A percentile compares a stretch with the other conserved stretches of the same genome.
phyloP scores from a whole-genome alignment of 495 filamentous ascomycete genomes.

The Clohesyomyces aquaticus region DNA sequence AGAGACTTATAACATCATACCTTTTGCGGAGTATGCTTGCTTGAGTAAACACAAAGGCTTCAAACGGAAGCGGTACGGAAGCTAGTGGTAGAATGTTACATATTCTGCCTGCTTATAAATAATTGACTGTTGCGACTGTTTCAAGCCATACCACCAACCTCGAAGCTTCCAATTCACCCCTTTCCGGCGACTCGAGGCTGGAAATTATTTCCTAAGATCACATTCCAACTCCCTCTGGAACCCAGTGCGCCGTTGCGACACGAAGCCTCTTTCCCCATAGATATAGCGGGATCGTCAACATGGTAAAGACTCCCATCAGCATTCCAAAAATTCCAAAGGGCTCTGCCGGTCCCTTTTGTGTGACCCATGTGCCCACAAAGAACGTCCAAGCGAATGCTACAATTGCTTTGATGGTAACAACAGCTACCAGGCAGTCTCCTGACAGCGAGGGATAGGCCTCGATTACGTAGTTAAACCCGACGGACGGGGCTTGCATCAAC shows the following conservation, averaged over 20 bases:
- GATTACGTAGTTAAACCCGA: constrained; percentile 46
- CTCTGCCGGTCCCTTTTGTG: constrained; percentile 30
- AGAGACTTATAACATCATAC: too few relatives aligned
- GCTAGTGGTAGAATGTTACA: too few relatives aligned
- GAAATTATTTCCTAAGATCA: neutral
- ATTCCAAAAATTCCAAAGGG: constrained; percentile 47
- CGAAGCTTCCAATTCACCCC: too few relatives aligned
- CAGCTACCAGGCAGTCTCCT: constrained; percentile 44
- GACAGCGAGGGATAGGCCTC: constrained; percentile 42
- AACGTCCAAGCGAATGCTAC: constrained; percentile 45
- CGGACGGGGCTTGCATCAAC: constrained; percentile 43
- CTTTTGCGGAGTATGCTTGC: too few relatives aligned
- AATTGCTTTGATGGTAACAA: constrained; percentile 39
- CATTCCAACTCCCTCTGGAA: constrained; percentile 19
- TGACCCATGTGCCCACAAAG: constrained; percentile 41
- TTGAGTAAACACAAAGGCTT: too few relatives aligned
- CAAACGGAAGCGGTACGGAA: too few relatives aligned
- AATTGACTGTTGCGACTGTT: too few relatives aligned
- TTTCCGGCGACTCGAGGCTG: too few relatives aligned
- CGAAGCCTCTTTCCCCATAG: constrained; percentile 38
- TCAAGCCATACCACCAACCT: too few relatives aligned
- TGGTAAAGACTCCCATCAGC: constrained; percentile 42
- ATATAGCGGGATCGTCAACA: constrained; percentile 38
- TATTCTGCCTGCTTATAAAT: too few relatives aligned
- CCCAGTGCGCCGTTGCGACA: constrained; percentile 38